Evolutionary conservation across 352 stramenopile genomes (phyloP).

Genomic region (Pythium catenulatum): DNA sequence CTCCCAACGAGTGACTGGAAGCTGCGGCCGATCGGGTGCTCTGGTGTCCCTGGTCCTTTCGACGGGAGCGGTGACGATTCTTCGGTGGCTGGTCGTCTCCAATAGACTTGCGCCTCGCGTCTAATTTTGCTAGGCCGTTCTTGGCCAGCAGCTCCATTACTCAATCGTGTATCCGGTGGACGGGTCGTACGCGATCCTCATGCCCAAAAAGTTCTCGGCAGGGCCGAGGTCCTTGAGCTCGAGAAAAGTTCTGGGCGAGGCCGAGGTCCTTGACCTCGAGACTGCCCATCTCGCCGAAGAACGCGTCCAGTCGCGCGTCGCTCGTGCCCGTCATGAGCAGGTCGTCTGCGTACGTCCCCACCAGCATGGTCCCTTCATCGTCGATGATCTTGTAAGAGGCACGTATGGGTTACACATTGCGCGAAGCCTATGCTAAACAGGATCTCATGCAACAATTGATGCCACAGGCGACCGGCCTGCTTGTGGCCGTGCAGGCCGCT

Average conservation of each 20-base stretch:
- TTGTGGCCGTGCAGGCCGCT: constrained; percentile 60
- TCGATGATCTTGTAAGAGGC: constrained; percentile 43
- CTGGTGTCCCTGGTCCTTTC: no score
- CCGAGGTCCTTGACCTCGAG: no score
- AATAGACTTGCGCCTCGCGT: constrained; percentile 36
- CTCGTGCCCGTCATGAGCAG: constrained; percentile 45
- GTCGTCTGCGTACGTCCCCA: constrained; percentile 62
- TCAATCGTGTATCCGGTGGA: constrained; percentile 15
- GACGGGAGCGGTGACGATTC: no score
- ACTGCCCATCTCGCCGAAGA: constrained; percentile 27
- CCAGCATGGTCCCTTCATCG: constrained; percentile 9
- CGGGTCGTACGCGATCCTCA: constrained; percentile 35
- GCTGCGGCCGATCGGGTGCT: no score
- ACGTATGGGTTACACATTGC: constrained; percentile 52
- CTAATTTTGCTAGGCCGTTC: constrained; percentile 14
- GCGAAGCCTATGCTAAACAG: constrained; percentile 40
- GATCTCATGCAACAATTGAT: constrained; percentile 41
- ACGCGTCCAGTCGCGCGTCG: constrained; percentile 23
- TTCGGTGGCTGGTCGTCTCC: no score
- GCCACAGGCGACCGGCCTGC: constrained; percentile 64
- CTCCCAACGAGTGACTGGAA: no score
- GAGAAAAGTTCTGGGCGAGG: no score
- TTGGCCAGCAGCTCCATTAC: constrained; percentile 50
- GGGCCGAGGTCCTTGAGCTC: constrained; percentile 56
- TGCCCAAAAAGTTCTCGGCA: constrained; percentile 53